These are phyloP conservation scores for Colletotrichum trifolii DNA, from an alignment of 2,329 filamentous ascomycete genomes.

Conservation along the genomic window DNA sequence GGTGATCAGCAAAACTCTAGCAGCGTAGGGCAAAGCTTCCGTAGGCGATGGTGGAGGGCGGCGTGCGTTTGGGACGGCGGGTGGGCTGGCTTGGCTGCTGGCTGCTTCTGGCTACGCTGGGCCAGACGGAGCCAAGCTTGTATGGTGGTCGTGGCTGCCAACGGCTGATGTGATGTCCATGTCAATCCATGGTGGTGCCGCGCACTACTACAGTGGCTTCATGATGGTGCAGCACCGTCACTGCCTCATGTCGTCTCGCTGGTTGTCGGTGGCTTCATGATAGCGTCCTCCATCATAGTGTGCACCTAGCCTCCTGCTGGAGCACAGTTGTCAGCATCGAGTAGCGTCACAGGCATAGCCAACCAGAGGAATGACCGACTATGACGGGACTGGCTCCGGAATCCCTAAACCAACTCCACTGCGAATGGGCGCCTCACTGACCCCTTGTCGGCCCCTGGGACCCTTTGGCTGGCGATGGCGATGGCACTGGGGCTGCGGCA, in stretches of 20 bases:
- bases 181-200: too few relatives aligned
- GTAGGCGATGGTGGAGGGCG: too few relatives aligned
- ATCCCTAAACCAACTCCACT: neutral
- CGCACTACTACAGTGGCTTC: too few relatives aligned
- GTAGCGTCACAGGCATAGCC: neutral
- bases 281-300: neutral
- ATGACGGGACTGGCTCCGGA: slow-evolving; percentile 34
- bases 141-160: too few relatives aligned
- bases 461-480: neutral
- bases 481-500: neutral
- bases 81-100: neutral
- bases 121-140: neutral
- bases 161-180: too few relatives aligned
- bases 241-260: neutral
- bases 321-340: neutral
- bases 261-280: neutral
- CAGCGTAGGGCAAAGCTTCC: slow-evolving; percentile 17
- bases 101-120: neutral
- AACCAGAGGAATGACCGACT: slow-evolving; percentile 13
- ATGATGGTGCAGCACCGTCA: too few relatives aligned
- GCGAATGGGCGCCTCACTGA: neutral
- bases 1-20: slow-evolving; percentile 22
- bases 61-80: neutral
- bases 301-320: neutral
- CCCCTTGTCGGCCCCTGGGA: slow-evolving; percentile 9